These are phyloP conservation scores for Moesziomyces sp. DNA, from an alignment of 1,284 basidiomycete species.

Conservation along the genomic window DNA sequence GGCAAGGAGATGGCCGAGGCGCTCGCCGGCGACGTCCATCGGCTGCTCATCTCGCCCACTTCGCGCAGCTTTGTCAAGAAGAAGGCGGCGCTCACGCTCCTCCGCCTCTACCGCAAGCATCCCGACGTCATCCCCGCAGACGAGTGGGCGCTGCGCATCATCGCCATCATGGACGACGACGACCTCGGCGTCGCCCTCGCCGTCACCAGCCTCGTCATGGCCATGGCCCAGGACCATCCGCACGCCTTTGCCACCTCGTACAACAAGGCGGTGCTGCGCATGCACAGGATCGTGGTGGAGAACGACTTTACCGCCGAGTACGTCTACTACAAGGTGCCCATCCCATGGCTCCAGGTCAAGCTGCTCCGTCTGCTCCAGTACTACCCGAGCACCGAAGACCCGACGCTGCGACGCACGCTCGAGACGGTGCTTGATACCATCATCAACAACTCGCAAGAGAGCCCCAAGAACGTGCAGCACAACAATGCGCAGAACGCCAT, in stretches of 20 bases:
- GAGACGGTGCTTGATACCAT: slow-evolving; percentile 88
- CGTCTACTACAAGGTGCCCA: slow-evolving; percentile 96
- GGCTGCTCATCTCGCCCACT: slow-evolving; percentile 93
- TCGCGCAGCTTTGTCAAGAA: slow-evolving; percentile 96
- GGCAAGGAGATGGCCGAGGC: slow-evolving; percentile 98
- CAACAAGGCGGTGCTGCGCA: slow-evolving; percentile 89
- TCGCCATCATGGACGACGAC: slow-evolving; percentile 91
- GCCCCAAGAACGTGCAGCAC: slow-evolving; percentile 93
- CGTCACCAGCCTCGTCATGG: slow-evolving; percentile 91
- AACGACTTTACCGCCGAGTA: slow-evolving; percentile 86
- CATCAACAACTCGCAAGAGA: slow-evolving; percentile 93
- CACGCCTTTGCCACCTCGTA: slow-evolving; percentile 91
- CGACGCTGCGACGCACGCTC: slow-evolving; percentile 79
- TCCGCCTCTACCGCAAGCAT: slow-evolving; percentile 94
- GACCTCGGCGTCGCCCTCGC: slow-evolving; percentile 92
- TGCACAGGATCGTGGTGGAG: slow-evolving; percentile 87
- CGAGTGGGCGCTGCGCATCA: slow-evolving; percentile 95
- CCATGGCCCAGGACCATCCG: slow-evolving; percentile 90
- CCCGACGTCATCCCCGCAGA: slow-evolving; percentile 89
- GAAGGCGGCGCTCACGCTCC: slow-evolving; percentile 93
- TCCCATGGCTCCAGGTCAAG: slow-evolving; percentile 98
- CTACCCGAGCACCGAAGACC: slow-evolving; percentile 92
- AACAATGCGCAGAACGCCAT: slow-evolving; percentile 98
- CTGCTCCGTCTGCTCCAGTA: slow-evolving; percentile 92
- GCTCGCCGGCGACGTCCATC: slow-evolving; percentile 89